Conservation (phyloP, 2,329 filamentous ascomycete species). For the Volutella citrinella region DNA sequence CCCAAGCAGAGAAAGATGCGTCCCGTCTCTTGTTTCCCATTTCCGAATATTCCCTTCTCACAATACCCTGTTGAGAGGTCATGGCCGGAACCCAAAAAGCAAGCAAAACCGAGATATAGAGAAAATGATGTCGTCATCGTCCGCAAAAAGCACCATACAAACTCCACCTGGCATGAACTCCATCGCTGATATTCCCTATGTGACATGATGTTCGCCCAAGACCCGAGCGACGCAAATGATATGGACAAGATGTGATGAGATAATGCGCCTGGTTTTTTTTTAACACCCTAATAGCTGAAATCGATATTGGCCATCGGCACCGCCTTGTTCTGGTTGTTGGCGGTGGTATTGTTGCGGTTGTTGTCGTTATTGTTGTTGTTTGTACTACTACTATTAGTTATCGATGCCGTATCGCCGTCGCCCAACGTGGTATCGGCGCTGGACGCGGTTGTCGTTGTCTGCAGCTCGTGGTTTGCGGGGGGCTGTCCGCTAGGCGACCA, state of each 20-base stretch:
- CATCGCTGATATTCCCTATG: constrained; percentile 31
- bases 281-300: constrained; percentile 60
- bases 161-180: constrained; percentile 29
- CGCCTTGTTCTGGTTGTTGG: constrained; percentile 48
- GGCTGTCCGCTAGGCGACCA: constrained; percentile 56
- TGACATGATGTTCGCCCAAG: constrained; percentile 24
- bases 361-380: constrained; percentile 26
- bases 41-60: constrained; percentile 7
- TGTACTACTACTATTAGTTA: too few relatives aligned
- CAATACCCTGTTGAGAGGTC: constrained; percentile 14
- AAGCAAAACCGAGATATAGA: constrained; percentile 12
- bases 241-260: too few relatives aligned
- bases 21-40: constrained; percentile 13
- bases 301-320: constrained; percentile 58
- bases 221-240: too few relatives aligned
- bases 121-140: constrained; percentile 4
- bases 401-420: constrained; percentile 38
- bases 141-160: constrained; percentile 13
- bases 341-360: constrained; percentile 29
- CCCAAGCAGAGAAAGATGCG: constrained; percentile 6
- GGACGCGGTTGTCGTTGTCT: constrained; percentile 44
- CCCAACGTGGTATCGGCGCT: constrained; percentile 40
- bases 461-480: constrained; percentile 48
- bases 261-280: too few relatives aligned
- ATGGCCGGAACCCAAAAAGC: constrained; percentile 11